Evolutionary conservation across 805 yeast genomes (phyloP), one percentile per base, ranked within the genome.

Genomic region (Saccharomycopsis fibuligera): DNA sequence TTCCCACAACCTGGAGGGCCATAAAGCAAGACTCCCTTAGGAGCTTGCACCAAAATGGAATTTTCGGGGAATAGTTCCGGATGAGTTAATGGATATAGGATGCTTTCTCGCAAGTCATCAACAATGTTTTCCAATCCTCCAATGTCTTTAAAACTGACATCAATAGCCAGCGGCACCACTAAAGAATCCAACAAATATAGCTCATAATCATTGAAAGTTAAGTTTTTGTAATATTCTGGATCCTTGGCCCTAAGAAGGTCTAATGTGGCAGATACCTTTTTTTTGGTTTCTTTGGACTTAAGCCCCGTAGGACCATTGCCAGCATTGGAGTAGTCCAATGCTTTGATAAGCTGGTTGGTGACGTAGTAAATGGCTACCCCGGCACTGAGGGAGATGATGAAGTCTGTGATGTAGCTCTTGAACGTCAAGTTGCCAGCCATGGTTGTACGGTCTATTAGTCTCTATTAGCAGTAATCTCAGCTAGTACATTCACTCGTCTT

Each of bases 1-100:
- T 91, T 91, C 48, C 98, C 98, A 64, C 97, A 91, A 0, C 98
- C 98, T 0, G 98, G 98, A 2, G 98, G 97, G 0, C 98, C 98
- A 61, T 87, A 82, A 43, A 90, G 72, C 31, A 91, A 68, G 2
- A 91, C 97, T 36, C 99, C 99, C 60, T 87, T 89, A 1, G 99
- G 99, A 1, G 96, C 91, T 60, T 85, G 87, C 23, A 91, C 69
- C 46, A 91, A 70, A 19, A 67, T 54, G 46, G 87, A 79, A 56
- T 83, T 86, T 46, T 78, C 80, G 10, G 78, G 69, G 61, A 85
- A 89, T 36, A 88, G 66, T 43, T 79, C 86, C 0, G 96, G 96
- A 57, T 51, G 69, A 16, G 86, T 83, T 49, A 93, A 69, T 1
- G 99, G 99, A 57, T 86, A 82, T 37, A 93, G 76, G 8, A 93